These are phyloP conservation scores for Exophiala xenobiotica DNA, from an alignment of 2,329 filamentous ascomycete genomes.

Conservation along the genomic window DNA sequence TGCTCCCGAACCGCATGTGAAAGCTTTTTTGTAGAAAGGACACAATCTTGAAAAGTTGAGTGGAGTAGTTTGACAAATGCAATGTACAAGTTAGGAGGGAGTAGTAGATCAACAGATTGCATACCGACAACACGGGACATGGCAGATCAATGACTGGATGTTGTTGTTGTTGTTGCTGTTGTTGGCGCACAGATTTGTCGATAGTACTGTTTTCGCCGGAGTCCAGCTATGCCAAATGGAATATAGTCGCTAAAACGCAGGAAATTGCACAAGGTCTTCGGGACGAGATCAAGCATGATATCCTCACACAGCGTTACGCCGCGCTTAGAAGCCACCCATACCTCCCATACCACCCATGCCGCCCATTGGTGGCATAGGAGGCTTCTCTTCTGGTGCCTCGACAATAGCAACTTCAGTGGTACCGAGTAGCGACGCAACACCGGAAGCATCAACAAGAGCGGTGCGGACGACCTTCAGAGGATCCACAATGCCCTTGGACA, in stretches of 20 bases:
- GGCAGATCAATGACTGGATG: too few species aligned
- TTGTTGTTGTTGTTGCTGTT: too few species aligned
- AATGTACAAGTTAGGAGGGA: conserved; percentile 12
- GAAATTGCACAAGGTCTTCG: conserved; percentile 17
- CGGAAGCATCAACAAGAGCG: conserved; percentile 88
- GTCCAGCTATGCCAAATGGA: conserved; percentile 10
- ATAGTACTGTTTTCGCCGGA: neutral
- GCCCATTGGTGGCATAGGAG: conserved; percentile 55
- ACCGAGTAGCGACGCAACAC: conserved; percentile 93
- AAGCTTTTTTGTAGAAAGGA: conserved; percentile 3
- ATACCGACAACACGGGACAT: too few species aligned
- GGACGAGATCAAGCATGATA: neutral
- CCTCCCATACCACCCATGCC: conserved; percentile 56
- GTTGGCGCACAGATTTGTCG: conserved; percentile 6
- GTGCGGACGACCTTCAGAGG: conserved; percentile 99
- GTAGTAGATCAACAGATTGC: neutral
- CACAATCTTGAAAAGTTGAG: conserved; percentile 17
- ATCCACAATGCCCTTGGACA: conserved; percentile 91
- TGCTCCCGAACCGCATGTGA: too few species aligned
- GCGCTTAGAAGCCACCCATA: conserved; percentile 25
- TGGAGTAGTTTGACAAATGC: conserved; percentile 22
- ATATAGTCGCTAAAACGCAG: conserved; percentile 26
- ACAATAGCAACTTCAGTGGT: conserved; percentile 98
- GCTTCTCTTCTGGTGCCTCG: conserved; percentile 93
- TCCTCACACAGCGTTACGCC: neutral